Conservation (phyloP, 78 protist species). For the Emiliania huxleyi region DNA sequence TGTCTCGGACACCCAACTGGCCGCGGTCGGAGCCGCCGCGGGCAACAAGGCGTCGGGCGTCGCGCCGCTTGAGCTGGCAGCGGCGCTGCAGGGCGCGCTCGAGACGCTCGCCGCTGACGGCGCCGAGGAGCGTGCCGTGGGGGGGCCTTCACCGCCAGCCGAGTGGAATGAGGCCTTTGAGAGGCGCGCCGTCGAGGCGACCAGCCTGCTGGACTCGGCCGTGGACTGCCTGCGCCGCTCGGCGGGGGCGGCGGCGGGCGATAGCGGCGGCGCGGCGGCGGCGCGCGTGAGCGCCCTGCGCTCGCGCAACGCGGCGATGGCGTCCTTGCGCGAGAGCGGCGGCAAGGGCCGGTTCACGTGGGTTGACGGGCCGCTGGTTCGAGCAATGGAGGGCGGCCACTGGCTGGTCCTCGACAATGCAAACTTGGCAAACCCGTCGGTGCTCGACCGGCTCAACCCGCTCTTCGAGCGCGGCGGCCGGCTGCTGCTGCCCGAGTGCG, state of each 20-base stretch:
- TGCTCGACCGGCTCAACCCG: slow-evolving; percentile 98
- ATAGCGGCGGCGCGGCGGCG: background rate
- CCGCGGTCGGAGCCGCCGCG: background rate
- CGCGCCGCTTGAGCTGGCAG: background rate
- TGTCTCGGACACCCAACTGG: too few relatives aligned
- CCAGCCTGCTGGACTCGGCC: background rate
- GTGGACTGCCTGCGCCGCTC: background rate
- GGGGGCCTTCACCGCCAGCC: background rate
- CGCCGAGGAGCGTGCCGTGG: background rate
- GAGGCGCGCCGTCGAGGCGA: background rate
- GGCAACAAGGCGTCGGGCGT: background rate
- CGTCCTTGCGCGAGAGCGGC: background rate
- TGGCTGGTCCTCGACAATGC: slow-evolving; percentile 97
- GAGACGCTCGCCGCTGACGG: background rate
- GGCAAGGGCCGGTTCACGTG: slow-evolving; percentile 89
- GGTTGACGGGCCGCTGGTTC: slow-evolving; percentile 91
- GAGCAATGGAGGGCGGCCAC: slow-evolving; percentile 81
- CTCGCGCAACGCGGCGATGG: background rate
- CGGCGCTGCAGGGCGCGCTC: background rate
- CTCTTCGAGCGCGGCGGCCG: slow-evolving; percentile 93
- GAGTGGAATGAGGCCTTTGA: background rate
- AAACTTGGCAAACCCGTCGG: slow-evolving; percentile 95
- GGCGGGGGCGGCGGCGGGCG: background rate
- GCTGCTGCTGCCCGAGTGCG: slow-evolving; percentile 88
- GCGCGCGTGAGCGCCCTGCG: background rate